Percentiles rank a stretch among this genome's conserved stretches.
These are phyloP conservation scores for Colletotrichum brevisporum DNA, from an alignment of 2,329 filamentous ascomycete genomes.

Conservation along the genomic window DNA sequence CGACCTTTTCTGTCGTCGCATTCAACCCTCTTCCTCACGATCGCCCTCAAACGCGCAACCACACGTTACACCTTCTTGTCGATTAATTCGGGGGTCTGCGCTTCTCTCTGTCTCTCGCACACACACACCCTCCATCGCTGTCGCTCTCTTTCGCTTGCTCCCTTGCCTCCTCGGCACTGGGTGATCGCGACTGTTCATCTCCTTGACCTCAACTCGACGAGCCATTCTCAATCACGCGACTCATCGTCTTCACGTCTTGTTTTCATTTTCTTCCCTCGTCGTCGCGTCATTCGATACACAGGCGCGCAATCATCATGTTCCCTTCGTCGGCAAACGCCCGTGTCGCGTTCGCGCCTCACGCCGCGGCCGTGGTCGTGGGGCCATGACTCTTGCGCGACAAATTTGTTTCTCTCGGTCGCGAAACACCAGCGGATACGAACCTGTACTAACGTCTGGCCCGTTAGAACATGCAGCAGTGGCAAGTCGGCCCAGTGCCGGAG, in stretches of 20 bases:
- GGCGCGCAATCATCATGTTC: constrained; percentile 26
- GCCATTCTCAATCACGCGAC: neutral
- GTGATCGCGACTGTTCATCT: neutral
- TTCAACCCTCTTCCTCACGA: neutral
- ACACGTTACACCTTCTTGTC: constrained; percentile 9
- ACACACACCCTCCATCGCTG: no score
- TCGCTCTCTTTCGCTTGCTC: no score
- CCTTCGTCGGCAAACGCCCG: constrained; percentile 6
- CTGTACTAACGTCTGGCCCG: constrained; percentile 39
- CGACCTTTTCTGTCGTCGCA: neutral
- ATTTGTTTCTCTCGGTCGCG: constrained; percentile 29
- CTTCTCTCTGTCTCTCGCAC: no score
- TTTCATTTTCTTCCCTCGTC: neutral
- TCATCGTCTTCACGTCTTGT: neutral
- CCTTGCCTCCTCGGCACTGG: no score
- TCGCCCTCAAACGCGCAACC: constrained; percentile 9
- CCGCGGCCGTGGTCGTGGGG: constrained; percentile 10
- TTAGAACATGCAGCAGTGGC: constrained; percentile 73
- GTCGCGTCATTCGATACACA: constrained; percentile 3
- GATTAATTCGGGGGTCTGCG: no score
- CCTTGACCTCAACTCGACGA: neutral
- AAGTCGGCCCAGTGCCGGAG: constrained; percentile 72
- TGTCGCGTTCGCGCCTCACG: constrained; percentile 37
- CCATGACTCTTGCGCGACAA: constrained; percentile 37
- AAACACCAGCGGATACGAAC: constrained; percentile 31